phyloP scores from a whole-genome alignment of 768 basidiomycete species.

The Filobasidium wieringae region DNA sequence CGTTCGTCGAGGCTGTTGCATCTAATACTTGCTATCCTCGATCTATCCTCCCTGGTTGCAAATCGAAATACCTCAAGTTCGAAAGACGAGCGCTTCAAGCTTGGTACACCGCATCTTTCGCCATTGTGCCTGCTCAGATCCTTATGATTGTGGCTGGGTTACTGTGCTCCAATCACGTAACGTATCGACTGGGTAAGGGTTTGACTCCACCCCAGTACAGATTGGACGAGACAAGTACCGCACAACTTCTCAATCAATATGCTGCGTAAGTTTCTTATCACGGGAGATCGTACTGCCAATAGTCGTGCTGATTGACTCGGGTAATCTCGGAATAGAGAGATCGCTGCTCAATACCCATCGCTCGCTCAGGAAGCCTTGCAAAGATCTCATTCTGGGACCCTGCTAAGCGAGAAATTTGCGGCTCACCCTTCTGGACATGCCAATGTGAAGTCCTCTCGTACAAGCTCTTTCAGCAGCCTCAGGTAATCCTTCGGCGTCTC shows the following conservation, averaged over 20 bases:
- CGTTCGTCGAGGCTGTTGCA: constrained; percentile 67
- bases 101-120: constrained; percentile 59
- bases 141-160: constrained; percentile 52
- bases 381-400: constrained; percentile 50
- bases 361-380: constrained; percentile 52
- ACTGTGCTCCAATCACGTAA: constrained; percentile 70
- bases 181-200: constrained; percentile 76
- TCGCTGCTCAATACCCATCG: constrained; percentile 58
- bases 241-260: constrained; percentile 73
- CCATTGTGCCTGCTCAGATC: constrained; percentile 58
- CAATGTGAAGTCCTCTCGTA: not conserved
- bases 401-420: constrained; percentile 33
- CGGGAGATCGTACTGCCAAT: no score
- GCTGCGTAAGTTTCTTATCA: constrained; percentile 47
- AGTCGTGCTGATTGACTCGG: no score
- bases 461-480: not conserved
- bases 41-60: constrained; percentile 62
- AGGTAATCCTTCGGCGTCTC: not conserved
- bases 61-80: constrained; percentile 51
- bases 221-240: constrained; percentile 60
- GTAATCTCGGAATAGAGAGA: constrained; percentile 45
- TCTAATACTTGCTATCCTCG: constrained; percentile 64
- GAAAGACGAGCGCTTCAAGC: constrained; percentile 48
- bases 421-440: not conserved
- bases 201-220: constrained; percentile 78